These are phyloP conservation scores for Podospora sp. DNA, from an alignment of 495 filamentous ascomycete species.

Conservation along the genomic window DNA sequence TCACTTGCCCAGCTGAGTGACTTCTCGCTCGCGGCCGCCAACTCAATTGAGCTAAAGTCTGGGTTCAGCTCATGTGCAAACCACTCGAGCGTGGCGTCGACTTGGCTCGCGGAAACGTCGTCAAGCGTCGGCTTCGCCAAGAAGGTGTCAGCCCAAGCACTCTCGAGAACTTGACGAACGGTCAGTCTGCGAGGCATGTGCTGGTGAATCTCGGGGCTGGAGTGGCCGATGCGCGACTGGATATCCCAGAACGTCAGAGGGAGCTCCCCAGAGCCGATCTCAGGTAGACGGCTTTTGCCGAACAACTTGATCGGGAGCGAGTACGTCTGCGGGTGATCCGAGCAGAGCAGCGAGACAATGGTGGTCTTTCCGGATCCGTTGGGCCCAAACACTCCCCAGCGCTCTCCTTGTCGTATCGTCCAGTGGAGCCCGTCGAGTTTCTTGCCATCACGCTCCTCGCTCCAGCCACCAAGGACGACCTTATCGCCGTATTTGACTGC, in stretches of 20 bases:
- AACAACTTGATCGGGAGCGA: slow-evolving; percentile 85
- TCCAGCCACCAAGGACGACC: slow-evolving; percentile 76
- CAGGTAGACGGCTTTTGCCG: slow-evolving; percentile 76
- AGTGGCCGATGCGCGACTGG: slow-evolving; percentile 86
- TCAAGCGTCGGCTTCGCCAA: slow-evolving; percentile 65
- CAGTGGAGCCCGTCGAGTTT: slow-evolving; percentile 68
- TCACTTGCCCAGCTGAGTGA: slow-evolving; percentile 63
- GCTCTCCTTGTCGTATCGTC: slow-evolving; percentile 78
- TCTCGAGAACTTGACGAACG: slow-evolving; percentile 73
- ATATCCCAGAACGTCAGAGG: slow-evolving; percentile 91
- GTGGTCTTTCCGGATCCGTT: slow-evolving; percentile 95
- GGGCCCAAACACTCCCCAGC: slow-evolving; percentile 89
- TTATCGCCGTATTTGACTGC: slow-evolving; percentile 78
- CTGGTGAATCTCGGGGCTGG: slow-evolving; percentile 88
- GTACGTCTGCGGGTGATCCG: slow-evolving; percentile 94
- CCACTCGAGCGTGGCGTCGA: slow-evolving; percentile 69
- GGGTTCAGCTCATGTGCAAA: slow-evolving; percentile 77
- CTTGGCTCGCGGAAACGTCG: slow-evolving; percentile 52
- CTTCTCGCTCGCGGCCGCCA: background rate
- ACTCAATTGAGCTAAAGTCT: background rate
- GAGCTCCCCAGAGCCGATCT: slow-evolving; percentile 60
- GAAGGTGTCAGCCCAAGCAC: slow-evolving; percentile 89
- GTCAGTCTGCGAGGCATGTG: slow-evolving; percentile 84
- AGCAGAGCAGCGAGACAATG: slow-evolving; percentile 85
- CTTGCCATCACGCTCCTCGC: slow-evolving; percentile 54